Conservation (phyloP, 352 stramenopile genomes). For the Phytophthora pinifolia region DNA sequence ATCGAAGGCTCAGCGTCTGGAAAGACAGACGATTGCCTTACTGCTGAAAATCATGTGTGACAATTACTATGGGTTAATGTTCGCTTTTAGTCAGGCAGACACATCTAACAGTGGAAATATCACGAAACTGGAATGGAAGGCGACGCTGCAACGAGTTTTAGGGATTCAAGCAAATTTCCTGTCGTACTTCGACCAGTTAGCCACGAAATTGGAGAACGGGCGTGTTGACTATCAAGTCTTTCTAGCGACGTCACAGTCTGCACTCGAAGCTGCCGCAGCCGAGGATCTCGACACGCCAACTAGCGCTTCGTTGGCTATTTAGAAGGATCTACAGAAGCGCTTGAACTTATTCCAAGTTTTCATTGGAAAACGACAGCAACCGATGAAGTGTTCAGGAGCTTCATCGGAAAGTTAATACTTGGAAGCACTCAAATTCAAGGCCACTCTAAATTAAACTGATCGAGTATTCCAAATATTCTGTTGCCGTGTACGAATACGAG, state of each 20-base stretch:
- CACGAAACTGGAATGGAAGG: conserved; percentile 61
- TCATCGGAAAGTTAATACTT: too few species aligned
- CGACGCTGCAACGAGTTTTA: conserved; percentile 41
- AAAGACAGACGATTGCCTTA: conserved; percentile 60
- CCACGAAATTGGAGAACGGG: conserved; percentile 28
- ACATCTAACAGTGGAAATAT: conserved; percentile 27
- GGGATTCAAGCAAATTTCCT: conserved; percentile 60
- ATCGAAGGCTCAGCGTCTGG: conserved; percentile 57
- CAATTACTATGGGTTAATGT: conserved; percentile 46
- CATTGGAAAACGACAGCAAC: too few species aligned
- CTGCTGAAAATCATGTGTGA: conserved; percentile 64
- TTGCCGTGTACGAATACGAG: too few species aligned
- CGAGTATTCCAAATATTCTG: too few species aligned
- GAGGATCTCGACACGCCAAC: too few species aligned
- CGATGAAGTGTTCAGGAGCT: too few species aligned
- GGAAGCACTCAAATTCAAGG: too few species aligned
- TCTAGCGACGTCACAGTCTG: conserved; percentile 13
- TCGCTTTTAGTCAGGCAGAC: conserved; percentile 43
- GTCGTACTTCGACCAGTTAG: conserved; percentile 59
- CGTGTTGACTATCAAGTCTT: conserved; percentile 58
- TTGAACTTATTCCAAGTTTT: too few species aligned
- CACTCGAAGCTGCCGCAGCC: not conserved
- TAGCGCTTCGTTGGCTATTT: too few species aligned
- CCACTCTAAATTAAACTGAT: too few species aligned
- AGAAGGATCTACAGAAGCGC: too few species aligned